phyloP scores from a whole-genome alignment of 1,284 basidiomycete species.

The Cystobasidium sp. region DNA sequence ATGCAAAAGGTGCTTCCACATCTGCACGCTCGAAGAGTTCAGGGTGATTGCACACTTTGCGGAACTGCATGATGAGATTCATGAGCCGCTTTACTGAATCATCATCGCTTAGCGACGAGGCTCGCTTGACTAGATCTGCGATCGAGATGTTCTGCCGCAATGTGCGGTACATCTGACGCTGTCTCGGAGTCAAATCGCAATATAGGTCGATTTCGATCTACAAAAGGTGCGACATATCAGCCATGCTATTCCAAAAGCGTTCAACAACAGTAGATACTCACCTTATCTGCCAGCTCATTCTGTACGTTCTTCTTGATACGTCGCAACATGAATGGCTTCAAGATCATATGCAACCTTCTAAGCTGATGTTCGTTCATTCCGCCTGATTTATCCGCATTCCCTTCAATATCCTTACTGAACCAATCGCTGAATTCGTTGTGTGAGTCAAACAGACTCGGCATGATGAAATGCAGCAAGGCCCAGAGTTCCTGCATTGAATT shows the following conservation, averaged over 20 bases:
- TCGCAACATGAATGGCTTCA: constrained; percentile 99
- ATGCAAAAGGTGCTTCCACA: constrained; percentile 88
- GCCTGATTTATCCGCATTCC: constrained; percentile 77
- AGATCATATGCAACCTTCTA: constrained; percentile 94
- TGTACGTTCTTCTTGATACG: constrained; percentile 98
- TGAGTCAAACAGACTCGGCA: constrained; percentile 98
- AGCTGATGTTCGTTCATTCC: constrained; percentile 95
- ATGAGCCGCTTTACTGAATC: constrained; percentile 91
- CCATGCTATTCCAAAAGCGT: too few species aligned
- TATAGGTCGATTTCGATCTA: constrained; percentile 97
- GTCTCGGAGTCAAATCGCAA: constrained; percentile 91
- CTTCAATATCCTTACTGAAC: constrained; percentile 99
- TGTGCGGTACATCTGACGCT: constrained; percentile 88
- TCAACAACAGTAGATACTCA: too few species aligned
- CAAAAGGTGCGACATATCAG: too few species aligned
- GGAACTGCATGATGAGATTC: constrained; percentile 99
- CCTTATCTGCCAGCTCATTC: constrained; percentile 99
- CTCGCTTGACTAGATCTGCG: constrained; percentile 90
- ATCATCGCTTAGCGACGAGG: constrained; percentile 80
- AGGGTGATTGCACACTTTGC: constrained; percentile 99
- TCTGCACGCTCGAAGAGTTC: constrained; percentile 98
- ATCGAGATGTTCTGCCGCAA: constrained; percentile 92
- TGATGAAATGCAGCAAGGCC: constrained; percentile 99
- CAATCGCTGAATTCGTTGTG: constrained; percentile 99
- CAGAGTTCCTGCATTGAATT: constrained; percentile 99